phyloP scores from a whole-genome alignment of 768 basidiomycete genomes.

The Tylopilus subfusipes region DNA sequence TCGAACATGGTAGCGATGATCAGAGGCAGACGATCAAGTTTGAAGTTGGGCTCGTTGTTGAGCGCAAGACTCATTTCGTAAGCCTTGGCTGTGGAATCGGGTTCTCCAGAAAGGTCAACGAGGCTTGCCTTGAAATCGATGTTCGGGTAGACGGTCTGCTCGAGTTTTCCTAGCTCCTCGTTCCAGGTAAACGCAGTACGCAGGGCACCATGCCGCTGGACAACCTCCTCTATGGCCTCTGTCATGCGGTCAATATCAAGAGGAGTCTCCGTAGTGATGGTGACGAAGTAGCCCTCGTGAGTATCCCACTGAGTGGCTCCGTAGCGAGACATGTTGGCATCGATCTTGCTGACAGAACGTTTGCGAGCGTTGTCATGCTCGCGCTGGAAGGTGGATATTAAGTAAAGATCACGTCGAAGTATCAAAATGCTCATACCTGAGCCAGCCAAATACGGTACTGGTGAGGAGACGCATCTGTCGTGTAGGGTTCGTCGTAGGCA shows the following conservation, averaged over 20 bases:
- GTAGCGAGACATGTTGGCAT: slow-evolving; percentile 30
- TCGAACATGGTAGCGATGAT: slow-evolving; percentile 27
- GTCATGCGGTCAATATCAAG: slow-evolving; percentile 28
- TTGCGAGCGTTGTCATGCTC: slow-evolving; percentile 30
- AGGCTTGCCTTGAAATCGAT: slow-evolving; percentile 22
- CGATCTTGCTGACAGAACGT: slow-evolving; percentile 28
- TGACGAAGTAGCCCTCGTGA: slow-evolving; percentile 26
- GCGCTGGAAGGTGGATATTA: slow-evolving; percentile 9
- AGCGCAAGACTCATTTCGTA: slow-evolving; percentile 30
- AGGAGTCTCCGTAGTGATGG: slow-evolving; percentile 19
- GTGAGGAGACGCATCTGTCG: slow-evolving; percentile 25
- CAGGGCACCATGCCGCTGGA: slow-evolving; percentile 30
- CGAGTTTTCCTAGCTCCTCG: slow-evolving; percentile 27
- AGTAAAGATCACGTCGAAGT: neutral
- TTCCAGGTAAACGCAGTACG: slow-evolving; percentile 31
- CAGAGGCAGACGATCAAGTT: slow-evolving; percentile 24
- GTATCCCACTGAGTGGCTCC: slow-evolving; percentile 34
- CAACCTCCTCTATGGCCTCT: slow-evolving; percentile 25
- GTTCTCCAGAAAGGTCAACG: slow-evolving; percentile 29
- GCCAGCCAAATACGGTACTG: slow-evolving; percentile 32
- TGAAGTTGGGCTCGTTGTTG: slow-evolving; percentile 24
- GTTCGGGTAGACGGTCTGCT: slow-evolving; percentile 29
- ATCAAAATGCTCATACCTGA: slow-evolving; percentile 18
- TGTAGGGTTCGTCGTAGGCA: slow-evolving; percentile 32
- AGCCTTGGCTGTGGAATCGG: slow-evolving; percentile 23